These are phyloP conservation scores for Myrica gale DNA, from an alignment of 306 rosid genomes.

Conservation along the genomic window DNA sequence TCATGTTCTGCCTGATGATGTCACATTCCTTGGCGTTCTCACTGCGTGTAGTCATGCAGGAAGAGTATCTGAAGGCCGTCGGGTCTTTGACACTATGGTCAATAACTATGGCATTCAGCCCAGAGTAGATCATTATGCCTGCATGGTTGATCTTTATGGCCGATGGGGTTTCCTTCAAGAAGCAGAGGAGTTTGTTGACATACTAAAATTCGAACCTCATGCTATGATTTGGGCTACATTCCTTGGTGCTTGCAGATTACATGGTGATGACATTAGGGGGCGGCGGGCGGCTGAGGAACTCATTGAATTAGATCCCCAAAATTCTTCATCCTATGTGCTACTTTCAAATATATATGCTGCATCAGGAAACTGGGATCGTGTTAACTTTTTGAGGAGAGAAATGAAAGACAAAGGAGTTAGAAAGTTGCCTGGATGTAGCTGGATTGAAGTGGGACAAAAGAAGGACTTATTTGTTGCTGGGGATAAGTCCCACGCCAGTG, in stretches of 20 bases:
- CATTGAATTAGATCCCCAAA: constrained; percentile 55
- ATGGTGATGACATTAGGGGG: constrained; percentile 77
- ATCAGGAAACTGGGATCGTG: constrained; percentile 70
- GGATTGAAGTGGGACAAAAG: constrained; percentile 62
- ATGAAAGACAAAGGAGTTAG: constrained; percentile 65
- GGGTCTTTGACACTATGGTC: constrained; percentile 49
- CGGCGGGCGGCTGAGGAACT: constrained; percentile 62
- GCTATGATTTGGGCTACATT: constrained; percentile 74
- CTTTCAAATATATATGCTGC: constrained; percentile 68
- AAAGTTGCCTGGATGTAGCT: constrained; percentile 71
- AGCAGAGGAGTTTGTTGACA: constrained; percentile 59
- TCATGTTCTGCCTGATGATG: constrained; percentile 57
- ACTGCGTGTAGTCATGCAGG: constrained; percentile 87
- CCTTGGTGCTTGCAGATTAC: constrained; percentile 76
- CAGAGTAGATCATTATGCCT: constrained; percentile 62
- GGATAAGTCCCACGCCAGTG: constrained; percentile 47
- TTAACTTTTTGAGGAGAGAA: constrained; percentile 52
- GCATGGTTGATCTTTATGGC: constrained; percentile 78
- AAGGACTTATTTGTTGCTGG: constrained; percentile 52
- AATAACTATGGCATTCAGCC: constrained; percentile 47
- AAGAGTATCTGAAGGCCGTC: constrained; percentile 62
- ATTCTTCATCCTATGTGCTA: constrained; percentile 64
- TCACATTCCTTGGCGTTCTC: constrained; percentile 83
- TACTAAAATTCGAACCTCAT: constrained; percentile 42
- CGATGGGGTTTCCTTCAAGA: constrained; percentile 79